A percentile compares a stretch with the other conserved stretches of the same genome.
Evolutionary conservation across 148 eudicot genomes (phyloP).

Genomic region (Camellia sinensis): DNA sequence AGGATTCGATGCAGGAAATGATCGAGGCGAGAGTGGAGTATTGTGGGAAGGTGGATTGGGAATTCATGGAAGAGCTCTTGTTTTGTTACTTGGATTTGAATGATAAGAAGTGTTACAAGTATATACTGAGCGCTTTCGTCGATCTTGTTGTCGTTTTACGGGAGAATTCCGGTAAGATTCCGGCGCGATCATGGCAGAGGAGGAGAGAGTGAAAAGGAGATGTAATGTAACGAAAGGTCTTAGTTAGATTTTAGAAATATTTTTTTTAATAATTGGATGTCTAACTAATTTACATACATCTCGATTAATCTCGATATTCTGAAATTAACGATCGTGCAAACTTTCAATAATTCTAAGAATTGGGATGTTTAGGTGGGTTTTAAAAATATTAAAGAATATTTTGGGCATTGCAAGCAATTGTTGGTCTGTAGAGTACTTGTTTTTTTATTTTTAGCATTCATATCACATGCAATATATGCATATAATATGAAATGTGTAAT

Average conservation of each 20-base stretch:
- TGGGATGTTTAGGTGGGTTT: no score
- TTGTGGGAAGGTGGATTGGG: conserved; percentile 62
- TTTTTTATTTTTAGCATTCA: background rate
- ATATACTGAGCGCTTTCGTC: conserved; percentile 65
- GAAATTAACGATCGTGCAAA: no score
- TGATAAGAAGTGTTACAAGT: conserved; percentile 53
- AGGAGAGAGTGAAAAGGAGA: background rate
- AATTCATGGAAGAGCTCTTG: conserved; percentile 70
- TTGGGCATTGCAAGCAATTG: no score
- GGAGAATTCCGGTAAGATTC: conserved; percentile 18
- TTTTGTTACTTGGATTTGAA: conserved; percentile 69
- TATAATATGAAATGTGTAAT: background rate
- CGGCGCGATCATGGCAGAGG: conserved; percentile 3
- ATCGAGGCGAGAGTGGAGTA: conserved; percentile 42
- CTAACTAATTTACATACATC: no score
- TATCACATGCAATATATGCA: background rate
- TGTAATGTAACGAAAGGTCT: background rate
- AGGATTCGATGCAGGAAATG: conserved; percentile 69
- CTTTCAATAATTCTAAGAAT: no score
- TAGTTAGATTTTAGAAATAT: no score
- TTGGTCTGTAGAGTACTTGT: no score
- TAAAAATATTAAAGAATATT: no score
- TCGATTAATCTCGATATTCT: no score
- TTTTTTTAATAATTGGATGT: no score
- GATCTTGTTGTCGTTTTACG: conserved; percentile 44